Percentiles rank a stretch among this genome's conserved stretches.
These are phyloP conservation scores for Colletotrichum endophyticum DNA, from an alignment of 2,329 filamentous ascomycete genomes.

Conservation along the genomic window DNA sequence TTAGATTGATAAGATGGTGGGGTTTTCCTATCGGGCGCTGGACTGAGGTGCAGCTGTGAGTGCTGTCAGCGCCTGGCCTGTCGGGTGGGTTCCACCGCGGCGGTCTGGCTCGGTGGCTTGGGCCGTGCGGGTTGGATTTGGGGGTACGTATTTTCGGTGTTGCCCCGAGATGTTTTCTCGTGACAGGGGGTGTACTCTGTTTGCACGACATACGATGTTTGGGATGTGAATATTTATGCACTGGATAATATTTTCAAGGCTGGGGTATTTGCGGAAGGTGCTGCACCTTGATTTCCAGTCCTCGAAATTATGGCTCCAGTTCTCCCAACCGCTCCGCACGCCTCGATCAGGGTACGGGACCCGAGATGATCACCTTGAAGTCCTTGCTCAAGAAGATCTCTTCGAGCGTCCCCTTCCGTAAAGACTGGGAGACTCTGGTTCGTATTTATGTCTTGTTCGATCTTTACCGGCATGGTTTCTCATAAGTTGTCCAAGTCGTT, in stretches of 20 bases:
- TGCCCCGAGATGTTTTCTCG: neutral
- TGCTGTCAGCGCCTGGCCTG: neutral
- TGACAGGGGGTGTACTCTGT: neutral
- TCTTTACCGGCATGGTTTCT: no score
- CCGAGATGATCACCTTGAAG: neutral
- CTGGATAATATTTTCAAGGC: neutral
- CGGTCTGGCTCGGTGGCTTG: neutral
- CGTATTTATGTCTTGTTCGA: no score
- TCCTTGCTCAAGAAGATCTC: neutral
- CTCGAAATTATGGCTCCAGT: neutral
- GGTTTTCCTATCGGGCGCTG: neutral
- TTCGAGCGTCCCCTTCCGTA: no score
- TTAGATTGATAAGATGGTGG: conserved; percentile 24
- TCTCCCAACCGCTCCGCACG: neutral
- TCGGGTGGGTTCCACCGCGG: neutral
- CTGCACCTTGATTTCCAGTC: neutral
- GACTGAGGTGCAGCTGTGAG: neutral
- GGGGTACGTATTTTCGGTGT: neutral
- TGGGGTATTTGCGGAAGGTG: neutral
- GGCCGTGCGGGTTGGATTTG: neutral
- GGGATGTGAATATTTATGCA: neutral
- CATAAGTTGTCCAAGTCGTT: neutral
- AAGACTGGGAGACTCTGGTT: no score
- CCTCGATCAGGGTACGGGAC: neutral
- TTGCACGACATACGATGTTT: neutral